A percentile compares a stretch with the other conserved stretches of the same genome.
phyloP scores from a whole-genome alignment of 202 grass and related monocot species.

The Eragrostis tef region DNA sequence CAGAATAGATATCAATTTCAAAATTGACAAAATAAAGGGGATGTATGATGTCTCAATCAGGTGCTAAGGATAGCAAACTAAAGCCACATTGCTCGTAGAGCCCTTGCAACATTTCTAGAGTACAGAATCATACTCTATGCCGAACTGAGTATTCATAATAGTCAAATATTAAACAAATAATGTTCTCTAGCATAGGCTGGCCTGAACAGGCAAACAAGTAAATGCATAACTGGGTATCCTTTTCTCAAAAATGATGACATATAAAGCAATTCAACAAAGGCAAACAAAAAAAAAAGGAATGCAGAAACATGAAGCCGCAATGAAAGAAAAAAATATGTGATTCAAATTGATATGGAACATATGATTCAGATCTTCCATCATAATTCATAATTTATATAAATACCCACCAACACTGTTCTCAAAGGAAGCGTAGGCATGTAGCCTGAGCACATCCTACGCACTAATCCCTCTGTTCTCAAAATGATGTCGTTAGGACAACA shows the following conservation, averaged over 20 bases:
- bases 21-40: not conserved
- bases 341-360: not conserved
- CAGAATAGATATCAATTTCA: constrained; percentile 10
- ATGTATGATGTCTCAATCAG: not conserved
- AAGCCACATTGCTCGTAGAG: not conserved
- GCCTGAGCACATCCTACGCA: not conserved
- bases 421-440: not conserved
- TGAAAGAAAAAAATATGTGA: no score
- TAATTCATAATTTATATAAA: not conserved
- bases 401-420: not conserved
- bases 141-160: not conserved
- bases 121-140: not conserved
- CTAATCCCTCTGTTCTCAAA: not conserved
- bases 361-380: not conserved
- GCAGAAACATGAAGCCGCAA: not conserved
- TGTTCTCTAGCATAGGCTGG: not conserved
- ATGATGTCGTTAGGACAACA: no score
- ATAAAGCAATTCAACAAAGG: not conserved
- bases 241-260: not conserved
- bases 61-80: not conserved
- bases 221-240: not conserved
- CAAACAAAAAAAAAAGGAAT: not conserved
- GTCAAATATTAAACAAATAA: not conserved
- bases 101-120: not conserved
- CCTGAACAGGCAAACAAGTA: not conserved